Percentiles rank a stretch among this genome's conserved stretches.
Evolutionary conservation across 768 basidiomycete species (phyloP).

Genomic region (Hortiboletus flavorubellus): DNA sequence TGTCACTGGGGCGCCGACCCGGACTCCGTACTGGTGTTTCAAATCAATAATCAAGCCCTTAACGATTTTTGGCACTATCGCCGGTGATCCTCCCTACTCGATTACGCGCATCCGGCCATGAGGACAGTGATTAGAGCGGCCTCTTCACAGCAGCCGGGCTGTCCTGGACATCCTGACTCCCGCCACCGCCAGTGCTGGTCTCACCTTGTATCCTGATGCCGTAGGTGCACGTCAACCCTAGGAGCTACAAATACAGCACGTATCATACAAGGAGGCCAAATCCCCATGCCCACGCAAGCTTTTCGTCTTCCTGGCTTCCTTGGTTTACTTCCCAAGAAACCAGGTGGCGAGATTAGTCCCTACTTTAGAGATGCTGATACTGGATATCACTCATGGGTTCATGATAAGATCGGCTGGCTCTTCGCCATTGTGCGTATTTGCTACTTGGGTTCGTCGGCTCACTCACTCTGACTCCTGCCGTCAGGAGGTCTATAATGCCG

Average conservation of each 20-base stretch:
- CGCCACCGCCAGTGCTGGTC: slow-evolving; percentile 11
- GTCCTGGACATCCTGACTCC: not conserved
- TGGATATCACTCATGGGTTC: slow-evolving; percentile 24
- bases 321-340: slow-evolving; percentile 23
- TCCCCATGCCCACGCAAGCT: slow-evolving; percentile 17
- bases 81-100: not conserved
- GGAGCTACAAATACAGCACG: slow-evolving; percentile 16
- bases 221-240: not conserved
- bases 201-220: slow-evolving; percentile 14
- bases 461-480: not conserved
- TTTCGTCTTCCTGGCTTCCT: slow-evolving; percentile 28
- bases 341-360: slow-evolving; percentile 27
- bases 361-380: slow-evolving; percentile 22
- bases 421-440: slow-evolving; percentile 18
- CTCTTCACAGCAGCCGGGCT: not conserved
- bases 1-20: too few relatives aligned
- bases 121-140: not conserved
- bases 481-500: slow-evolving; percentile 27
- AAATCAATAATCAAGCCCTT: not conserved
- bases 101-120: not conserved
- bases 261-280: not conserved
- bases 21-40: too few relatives aligned
- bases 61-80: not conserved
- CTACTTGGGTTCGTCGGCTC: too few relatives aligned
- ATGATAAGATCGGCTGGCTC: slow-evolving; percentile 19